Evolutionary conservation across 1,284 basidiomycete genomes (phyloP).

Genomic region (Pulveroboletus sp.): DNA sequence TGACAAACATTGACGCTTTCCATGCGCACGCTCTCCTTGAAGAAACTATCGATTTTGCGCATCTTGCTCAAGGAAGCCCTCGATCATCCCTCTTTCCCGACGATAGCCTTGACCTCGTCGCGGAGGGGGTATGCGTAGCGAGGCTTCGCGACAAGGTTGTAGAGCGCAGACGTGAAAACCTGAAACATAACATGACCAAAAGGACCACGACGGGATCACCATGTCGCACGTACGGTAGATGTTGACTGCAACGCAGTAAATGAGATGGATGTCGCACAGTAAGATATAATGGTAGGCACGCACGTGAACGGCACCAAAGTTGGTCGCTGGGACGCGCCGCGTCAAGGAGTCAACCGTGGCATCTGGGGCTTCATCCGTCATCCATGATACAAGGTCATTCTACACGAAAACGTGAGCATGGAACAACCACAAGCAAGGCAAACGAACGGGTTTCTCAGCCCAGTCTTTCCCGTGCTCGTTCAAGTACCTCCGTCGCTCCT

Average conservation of each 20-base stretch:
- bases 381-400: constrained; percentile 46
- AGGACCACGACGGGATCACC: neutral
- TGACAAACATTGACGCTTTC: constrained; percentile 32
- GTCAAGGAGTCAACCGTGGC: constrained; percentile 34
- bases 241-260: constrained; percentile 4
- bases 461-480: constrained; percentile 39
- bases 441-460: constrained; percentile 40
- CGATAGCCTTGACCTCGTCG: constrained; percentile 42
- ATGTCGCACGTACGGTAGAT: constrained; percentile 11
- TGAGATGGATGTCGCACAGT: neutral
- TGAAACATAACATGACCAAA: neutral
- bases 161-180: constrained; percentile 39
- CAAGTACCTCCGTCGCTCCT: constrained; percentile 37
- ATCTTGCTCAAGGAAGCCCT: constrained; percentile 43
- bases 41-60: constrained; percentile 48
- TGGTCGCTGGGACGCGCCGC: constrained; percentile 35
- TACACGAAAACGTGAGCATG: constrained; percentile 13
- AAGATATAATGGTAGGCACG: neutral
- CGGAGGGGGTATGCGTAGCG: constrained; percentile 41
- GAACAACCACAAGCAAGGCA: neutral
- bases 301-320: constrained; percentile 43
- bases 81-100: constrained; percentile 45
- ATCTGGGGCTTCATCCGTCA: constrained; percentile 42
- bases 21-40: constrained; percentile 43
- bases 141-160: constrained; percentile 39